Evolutionary conservation across 1,284 basidiomycete species (phyloP), one percentile per base, ranked within the genome.

Genomic region (Ganoderma lingzhi): DNA sequence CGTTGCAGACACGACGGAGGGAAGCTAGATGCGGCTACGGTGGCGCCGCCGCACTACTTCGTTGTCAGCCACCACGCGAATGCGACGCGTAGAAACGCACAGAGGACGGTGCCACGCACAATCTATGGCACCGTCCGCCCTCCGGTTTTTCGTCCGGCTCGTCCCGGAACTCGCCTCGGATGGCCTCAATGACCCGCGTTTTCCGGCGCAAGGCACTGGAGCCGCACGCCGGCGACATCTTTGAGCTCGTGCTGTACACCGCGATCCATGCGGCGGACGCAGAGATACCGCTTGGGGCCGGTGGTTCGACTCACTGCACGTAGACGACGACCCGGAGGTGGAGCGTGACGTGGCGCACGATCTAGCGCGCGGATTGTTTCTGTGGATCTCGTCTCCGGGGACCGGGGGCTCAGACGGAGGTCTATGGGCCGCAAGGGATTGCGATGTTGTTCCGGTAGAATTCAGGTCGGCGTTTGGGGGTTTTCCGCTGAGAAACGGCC

Each of bases 51-150:
- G 35, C 41, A 55, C 39, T 30, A 48, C 35, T 10, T 12, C 19
- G 35, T 5, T 28, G 58, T 59, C 30, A 59, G 58, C 17, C 58
- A 3, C 32, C 23, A 23, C 23, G 23, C 23, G 23, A 5, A n/a
- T 39, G n/a, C 58, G 14, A 9, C 8, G n/a, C 62, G 28, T 15
- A 2, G 64, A n/a, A 41, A 4, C 17, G 15, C 10, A 10, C 9
- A 6, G 14, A 23, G 23, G 23, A 23, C 23, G 10, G 41, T n/a
- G 37, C 23, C 28, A 76, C 84, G 68, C 68, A 89, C 88, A 73
- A 70, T 86, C 76, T 53, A 91, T 86, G 6, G 86, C 85, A 67
- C 91, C 88, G 82, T 84, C 85, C 2, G 88, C 88, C 74, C 86
- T 89, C 73, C 84, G 23, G 23, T 23, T 23, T 23, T 23, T 23